Base-by-base conservation (phyloP, 192 early-diverging fungal genomes). In the Spizellomyces punctatus region DNA sequence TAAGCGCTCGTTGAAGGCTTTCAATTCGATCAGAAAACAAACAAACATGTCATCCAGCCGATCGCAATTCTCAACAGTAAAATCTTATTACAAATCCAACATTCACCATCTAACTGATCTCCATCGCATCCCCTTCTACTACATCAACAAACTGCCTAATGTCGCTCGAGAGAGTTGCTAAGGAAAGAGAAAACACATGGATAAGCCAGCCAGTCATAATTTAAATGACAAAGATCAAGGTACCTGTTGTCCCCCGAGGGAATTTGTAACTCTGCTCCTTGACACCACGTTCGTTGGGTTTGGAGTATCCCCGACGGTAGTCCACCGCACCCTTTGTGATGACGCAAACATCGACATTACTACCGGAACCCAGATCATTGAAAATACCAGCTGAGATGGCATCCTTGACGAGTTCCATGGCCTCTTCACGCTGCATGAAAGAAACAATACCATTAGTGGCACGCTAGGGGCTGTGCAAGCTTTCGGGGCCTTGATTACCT, bases 301-400 rank as follows among this genome's bases (percentile, higher is more conserved):
- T 91, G 60, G 77, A 79, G 72, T 94, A 95, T 81, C 93, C 92
- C 27, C 94, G 89, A 22, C 94, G 84, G 59, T 91, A 88, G 59
- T 99, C 96, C 41, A 89, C 88, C 49, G 85, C 88, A 71, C 83
- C 92, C 76, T 92, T 91, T 62, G 89, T 93, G 76, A 99, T 95
- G 7, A 99, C 91, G 64, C 86, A 89, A 1, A 97, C 88, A 81
- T 99, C 95, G 58, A 99, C 95, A 77, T 96, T 98, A 42, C 90
- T 93, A 63, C 97, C 97, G 55, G 97, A 99, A 71, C 97, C 97
- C 45, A 98, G 78, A 78, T 99, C 97, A 82, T 99, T 98, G 83
- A 99, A 99, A 67, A 99, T 95, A 89, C 97, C 97, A 12, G 96
- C 91, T 78, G 93, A 90, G 77, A 99, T 95, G 56, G 96, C 94